Evolutionary conservation across 352 stramenopile genomes (phyloP), one percentile per base, ranked within the genome.

Genomic region (Phytopythium mirpurense): DNA sequence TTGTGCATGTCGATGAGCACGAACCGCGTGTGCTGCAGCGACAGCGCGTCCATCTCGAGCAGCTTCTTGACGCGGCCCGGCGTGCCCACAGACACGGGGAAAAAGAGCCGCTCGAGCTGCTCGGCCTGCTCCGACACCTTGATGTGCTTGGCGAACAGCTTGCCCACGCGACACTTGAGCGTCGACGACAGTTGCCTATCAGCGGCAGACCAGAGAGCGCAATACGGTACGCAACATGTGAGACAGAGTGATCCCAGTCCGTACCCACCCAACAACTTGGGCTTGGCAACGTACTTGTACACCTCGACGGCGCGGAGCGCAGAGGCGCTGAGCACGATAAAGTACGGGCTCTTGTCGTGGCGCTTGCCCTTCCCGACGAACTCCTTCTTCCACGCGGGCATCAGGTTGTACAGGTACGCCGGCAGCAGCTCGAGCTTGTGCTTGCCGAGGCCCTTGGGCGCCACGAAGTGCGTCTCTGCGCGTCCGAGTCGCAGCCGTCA

Each of bases 111-210:
- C 27, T 72, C 65, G 9, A 98, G 76, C 57, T 91, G 74, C 37
- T 91, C 79, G 1, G 78, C 77, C 65, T 98, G 95, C 55, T 97
- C 82, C 37, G 91, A 69, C 10, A 90, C 70, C 50, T 92, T 97
- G 60, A 97, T 82, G 65, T 98, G 91, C 60, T 98, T 98, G 44
- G 77, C 87, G 70, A 98, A 98, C n/a, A 98, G 76, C 67, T 98
- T 98, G 40, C 88, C 93, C n/a, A 95, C 74, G 24, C 91, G 90
- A 56, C 94, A 88, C 59, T 97, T 93, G 52, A 98, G 85, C 14
- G 70, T 69, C 37, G 73, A 65, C 36, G 75, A 67, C 54, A 95
- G 63, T 52, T 86, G 73, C 51, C 80, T 90, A 54, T 0, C 41
- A 34, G 24, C 41, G 23, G 21, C 70, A 62, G 32, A 73, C 67